A percentile compares a stretch with the other conserved stretches of the same genome.
These are phyloP conservation scores for Aspergillus tubingensis DNA, from an alignment of 2,329 filamentous ascomycete species.

Conservation along the genomic window DNA sequence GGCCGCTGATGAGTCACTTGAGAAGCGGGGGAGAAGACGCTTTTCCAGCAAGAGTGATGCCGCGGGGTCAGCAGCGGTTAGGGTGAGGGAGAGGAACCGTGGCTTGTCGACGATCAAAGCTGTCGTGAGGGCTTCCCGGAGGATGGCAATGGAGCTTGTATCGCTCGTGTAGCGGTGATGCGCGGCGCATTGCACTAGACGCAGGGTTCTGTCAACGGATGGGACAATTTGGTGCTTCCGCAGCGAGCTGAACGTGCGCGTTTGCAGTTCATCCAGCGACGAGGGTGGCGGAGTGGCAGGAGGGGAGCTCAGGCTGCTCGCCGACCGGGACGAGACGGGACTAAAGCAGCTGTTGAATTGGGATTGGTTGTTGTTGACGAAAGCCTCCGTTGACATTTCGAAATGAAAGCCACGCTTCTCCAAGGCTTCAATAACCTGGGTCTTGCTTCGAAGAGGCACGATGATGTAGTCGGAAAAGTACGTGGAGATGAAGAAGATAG, in stretches of 20 bases:
- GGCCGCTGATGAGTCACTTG: conserved; percentile 56
- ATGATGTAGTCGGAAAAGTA: conserved; percentile 98
- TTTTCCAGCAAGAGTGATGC: conserved; percentile 50
- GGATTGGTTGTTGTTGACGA: conserved; percentile 59
- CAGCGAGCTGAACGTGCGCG: conserved; percentile 80
- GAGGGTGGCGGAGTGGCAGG: conserved; percentile 76
- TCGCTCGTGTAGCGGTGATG: conserved; percentile 48
- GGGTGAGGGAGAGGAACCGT: conserved; percentile 52
- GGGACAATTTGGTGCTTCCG: conserved; percentile 74
- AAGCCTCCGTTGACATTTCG: conserved; percentile 68
- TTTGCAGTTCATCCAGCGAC: conserved; percentile 76
- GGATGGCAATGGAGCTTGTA: conserved; percentile 40
- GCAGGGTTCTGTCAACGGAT: conserved; percentile 66
- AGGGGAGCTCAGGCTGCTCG: conserved; percentile 31
- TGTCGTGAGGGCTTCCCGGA: conserved; percentile 42
- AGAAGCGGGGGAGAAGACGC: conserved; percentile 63
- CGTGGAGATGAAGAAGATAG: conserved; percentile 98
- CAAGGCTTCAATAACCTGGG: conserved; percentile 74
- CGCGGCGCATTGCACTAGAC: conserved; percentile 81
- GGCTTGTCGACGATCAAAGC: conserved; percentile 44
- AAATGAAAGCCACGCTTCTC: conserved; percentile 82
- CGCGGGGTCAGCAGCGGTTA: conserved; percentile 47
- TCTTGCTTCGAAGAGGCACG: conserved; percentile 73
- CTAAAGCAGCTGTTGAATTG: conserved; percentile 43
- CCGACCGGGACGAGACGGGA: conserved; percentile 33